Conservation (phyloP, 768 basidiomycete genomes). For the Phaeotremella fagi region DNA sequence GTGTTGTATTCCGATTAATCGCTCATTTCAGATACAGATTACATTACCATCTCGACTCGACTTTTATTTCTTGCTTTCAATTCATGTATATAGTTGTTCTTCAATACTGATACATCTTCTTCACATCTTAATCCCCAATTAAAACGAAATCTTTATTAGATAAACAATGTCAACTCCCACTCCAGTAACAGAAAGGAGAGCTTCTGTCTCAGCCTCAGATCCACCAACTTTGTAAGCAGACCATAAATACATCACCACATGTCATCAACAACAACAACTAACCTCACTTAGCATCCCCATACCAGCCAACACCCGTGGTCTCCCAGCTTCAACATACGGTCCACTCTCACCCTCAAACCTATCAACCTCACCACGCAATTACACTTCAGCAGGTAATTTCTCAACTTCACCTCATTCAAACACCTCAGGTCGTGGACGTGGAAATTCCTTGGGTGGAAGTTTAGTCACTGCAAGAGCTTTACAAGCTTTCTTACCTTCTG, state of each 20-base stretch:
- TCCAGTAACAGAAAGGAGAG: conserved; percentile 32
- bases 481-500: conserved; percentile 39
- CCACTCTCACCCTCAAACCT: conserved; percentile 22
- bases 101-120: too few relatives aligned
- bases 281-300: conserved; percentile 43
- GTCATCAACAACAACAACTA: not conserved
- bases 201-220: conserved; percentile 47
- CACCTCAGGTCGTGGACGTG: not conserved
- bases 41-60: too few relatives aligned
- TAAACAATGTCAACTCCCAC: too few relatives aligned
- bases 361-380: conserved; percentile 30
- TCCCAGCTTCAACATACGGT: conserved; percentile 39
- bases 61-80: too few relatives aligned
- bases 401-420: conserved; percentile 14
- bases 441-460: conserved; percentile 1
- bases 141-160: too few relatives aligned
- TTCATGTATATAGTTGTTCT: too few relatives aligned
- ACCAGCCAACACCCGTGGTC: conserved; percentile 43
- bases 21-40: not conserved
- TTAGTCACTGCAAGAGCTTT: conserved; percentile 26
- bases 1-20: not conserved
- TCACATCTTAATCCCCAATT: too few relatives aligned
- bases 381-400: conserved; percentile 13
- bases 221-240: conserved; percentile 42
- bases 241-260: not conserved